Percentiles rank a stretch among this genome's conserved stretches.
phyloP scores from a whole-genome alignment of 1,139 yeast genomes.

The Blastobotrys buckinghamii region DNA sequence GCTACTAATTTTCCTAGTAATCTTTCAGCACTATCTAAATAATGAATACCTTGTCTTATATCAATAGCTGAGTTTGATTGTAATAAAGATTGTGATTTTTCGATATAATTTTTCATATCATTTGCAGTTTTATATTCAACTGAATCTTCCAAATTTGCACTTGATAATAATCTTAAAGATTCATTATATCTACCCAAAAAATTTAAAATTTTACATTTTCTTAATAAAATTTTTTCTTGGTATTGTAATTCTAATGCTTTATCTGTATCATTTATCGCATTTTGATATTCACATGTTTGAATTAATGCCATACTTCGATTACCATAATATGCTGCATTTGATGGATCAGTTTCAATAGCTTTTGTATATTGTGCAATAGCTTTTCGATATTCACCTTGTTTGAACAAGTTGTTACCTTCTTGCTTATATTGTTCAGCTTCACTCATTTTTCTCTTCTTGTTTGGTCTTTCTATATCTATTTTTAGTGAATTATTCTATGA shows the following conservation, averaged over 20 bases:
- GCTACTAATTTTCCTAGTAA: constrained; percentile 32
- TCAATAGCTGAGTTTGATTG: constrained; percentile 17
- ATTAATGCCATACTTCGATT: constrained; percentile 76
- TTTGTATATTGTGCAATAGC: constrained; percentile 35
- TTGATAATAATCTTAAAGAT: constrained; percentile 25
- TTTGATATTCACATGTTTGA: constrained; percentile 49
- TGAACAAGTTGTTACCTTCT: constrained; percentile 37
- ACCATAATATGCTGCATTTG: constrained; percentile 48
- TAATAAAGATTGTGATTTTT: constrained; percentile 29
- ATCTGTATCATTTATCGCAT: constrained; percentile 49
- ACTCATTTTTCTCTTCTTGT: not conserved
- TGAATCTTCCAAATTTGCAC: constrained; percentile 23
- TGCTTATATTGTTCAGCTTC: constrained; percentile 31
- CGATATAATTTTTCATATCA: constrained; percentile 33
- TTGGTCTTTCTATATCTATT: not conserved
- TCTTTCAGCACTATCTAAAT: constrained; percentile 35
- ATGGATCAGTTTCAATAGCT: constrained; percentile 36
- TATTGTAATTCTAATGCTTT: constrained; percentile 32
- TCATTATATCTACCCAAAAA: constrained; percentile 33
- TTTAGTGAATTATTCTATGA: too few species aligned
- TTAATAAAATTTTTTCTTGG: constrained; percentile 31
- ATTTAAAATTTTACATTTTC: constrained; percentile 35
- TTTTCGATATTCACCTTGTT: constrained; percentile 32
- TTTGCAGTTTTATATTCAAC: constrained; percentile 32
- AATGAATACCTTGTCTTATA: constrained; percentile 32